Percentiles rank a stretch among this genome's conserved stretches.
phyloP scores from a whole-genome alignment of 306 rosid genomes.

The Datisca glomerata region DNA sequence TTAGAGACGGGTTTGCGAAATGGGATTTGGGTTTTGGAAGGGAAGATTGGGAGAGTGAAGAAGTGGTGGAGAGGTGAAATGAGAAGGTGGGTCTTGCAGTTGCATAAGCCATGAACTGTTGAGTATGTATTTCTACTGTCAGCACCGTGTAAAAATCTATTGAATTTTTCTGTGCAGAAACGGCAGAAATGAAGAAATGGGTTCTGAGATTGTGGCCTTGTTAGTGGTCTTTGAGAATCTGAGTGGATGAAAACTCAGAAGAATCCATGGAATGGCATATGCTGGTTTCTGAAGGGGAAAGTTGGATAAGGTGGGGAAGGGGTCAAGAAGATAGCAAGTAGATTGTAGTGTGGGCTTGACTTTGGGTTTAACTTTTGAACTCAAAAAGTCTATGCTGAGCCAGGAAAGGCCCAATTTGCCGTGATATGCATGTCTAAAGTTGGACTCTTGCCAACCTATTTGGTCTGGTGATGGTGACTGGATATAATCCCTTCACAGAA shows the following conservation, averaged over 20 bases:
- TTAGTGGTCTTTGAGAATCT: conserved; percentile 8
- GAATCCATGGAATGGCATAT: conserved; percentile 46
- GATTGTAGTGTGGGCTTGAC: conserved; percentile 22
- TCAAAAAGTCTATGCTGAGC: neutral
- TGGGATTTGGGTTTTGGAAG: conserved; percentile 28
- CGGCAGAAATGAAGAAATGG: neutral
- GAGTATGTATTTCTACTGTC: neutral
- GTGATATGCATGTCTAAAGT: too few species aligned
- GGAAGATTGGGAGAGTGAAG: conserved; percentile 28
- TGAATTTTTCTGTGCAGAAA: neutral
- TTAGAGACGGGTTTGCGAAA: conserved; percentile 12
- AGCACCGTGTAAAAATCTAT: too few species aligned
- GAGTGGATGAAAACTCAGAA: conserved; percentile 45
- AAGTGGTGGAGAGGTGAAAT: conserved; percentile 41
- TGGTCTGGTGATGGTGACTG: too few species aligned
- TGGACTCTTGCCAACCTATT: too few species aligned
- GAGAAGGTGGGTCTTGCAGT: conserved; percentile 41
- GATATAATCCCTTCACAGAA: too few species aligned
- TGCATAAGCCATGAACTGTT: conserved; percentile 39
- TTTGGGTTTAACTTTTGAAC: conserved; percentile 2
- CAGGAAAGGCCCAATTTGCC: neutral
- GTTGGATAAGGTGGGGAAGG: conserved; percentile 56
- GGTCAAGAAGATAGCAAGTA: conserved; percentile 2
- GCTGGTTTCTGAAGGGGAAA: conserved; percentile 13
- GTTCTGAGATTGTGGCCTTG: neutral